These are phyloP conservation scores for Ustilago trichophora DNA, from an alignment of 1,284 basidiomycete species.

Conservation along the genomic window DNA sequence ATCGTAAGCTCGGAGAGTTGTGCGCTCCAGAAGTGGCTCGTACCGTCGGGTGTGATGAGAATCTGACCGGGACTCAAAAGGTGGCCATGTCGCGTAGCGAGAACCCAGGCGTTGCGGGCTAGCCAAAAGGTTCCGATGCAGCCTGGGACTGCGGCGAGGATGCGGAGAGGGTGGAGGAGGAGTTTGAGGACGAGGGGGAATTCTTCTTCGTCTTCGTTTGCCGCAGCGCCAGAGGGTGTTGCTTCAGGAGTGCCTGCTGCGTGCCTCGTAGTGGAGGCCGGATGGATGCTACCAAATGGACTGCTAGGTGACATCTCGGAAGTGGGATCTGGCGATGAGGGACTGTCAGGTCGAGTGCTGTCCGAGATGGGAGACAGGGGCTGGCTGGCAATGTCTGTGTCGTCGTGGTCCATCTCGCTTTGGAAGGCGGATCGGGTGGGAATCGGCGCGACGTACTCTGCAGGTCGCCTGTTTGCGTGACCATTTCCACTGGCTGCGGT, in stretches of 20 bases:
- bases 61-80: conserved; percentile 32
- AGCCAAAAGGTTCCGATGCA: conserved; percentile 60
- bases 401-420: not conserved
- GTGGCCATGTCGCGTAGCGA: conserved; percentile 20
- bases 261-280: too few species aligned
- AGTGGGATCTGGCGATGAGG: not conserved
- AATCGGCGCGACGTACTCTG: not conserved
- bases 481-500: too few species aligned
- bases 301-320: not conserved
- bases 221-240: too few species aligned
- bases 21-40: too few species aligned
- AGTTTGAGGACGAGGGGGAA: conserved; percentile 50
- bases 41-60: conserved; percentile 17
- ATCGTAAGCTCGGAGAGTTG: too few species aligned
- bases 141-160: conserved; percentile 63
- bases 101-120: conserved; percentile 41
- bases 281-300: not conserved
- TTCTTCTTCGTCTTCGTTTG: conserved; percentile 35
- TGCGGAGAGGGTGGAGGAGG: conserved; percentile 55
- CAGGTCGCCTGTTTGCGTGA: not conserved
- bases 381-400: conserved; percentile 1
- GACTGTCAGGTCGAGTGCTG: conserved; percentile 24
- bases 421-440: not conserved
- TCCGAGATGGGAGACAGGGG: conserved; percentile 23
- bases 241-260: too few species aligned